Evolutionary conservation across 192 early-diverging fungal genomes (phyloP), one percentile per base, ranked within the genome.

Genomic region (Coemansia sp.): DNA sequence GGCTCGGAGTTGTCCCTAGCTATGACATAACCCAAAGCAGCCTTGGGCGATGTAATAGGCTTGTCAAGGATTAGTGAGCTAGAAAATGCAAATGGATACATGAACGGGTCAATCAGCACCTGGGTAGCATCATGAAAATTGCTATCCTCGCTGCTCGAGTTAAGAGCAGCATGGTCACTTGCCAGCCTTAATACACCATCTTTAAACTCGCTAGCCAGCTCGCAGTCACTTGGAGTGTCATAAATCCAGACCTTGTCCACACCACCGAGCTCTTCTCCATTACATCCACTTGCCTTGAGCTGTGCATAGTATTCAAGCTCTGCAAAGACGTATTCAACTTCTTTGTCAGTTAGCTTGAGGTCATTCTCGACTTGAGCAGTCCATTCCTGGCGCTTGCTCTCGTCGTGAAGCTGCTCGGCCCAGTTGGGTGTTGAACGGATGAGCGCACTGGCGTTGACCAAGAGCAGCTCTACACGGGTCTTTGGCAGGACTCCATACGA

Each of bases 211-310:
- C 36, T 20, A 13, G 22, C 27, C 9, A 68, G 38, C n/a, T 13
- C 22, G 8, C 42, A 27, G 31, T 62, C 33, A 49, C 12, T 22
- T 7, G 43, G 31, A 47, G 44, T 16, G 40, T 70, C 57, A 6
- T 40, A 62, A 38, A 57, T 55, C 66, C 66, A 68, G 31, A 68
- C 66, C 40, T n/a, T 44, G 34, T 49, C 68, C 7, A 62, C 68
- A 10, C 59, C 68, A 10, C 59, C 34, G 12, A 36, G 16, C 59
- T 36, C 59, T 16, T 60, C 59, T 5, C 59, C 59, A 60, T 13
- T 15, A 15, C 5, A 11, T 36, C 31, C 33, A 31, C 16, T 15
- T 34, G 29, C 31, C 33, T 60, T 34, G 27, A 60, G 59, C 33
- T n/a, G 11, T 7, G 59, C 59, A 15, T 60, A 60, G 20, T 60